phyloP scores from a whole-genome alignment of 768 basidiomycete genomes.

The Pleurotus salmoneostramineus region DNA sequence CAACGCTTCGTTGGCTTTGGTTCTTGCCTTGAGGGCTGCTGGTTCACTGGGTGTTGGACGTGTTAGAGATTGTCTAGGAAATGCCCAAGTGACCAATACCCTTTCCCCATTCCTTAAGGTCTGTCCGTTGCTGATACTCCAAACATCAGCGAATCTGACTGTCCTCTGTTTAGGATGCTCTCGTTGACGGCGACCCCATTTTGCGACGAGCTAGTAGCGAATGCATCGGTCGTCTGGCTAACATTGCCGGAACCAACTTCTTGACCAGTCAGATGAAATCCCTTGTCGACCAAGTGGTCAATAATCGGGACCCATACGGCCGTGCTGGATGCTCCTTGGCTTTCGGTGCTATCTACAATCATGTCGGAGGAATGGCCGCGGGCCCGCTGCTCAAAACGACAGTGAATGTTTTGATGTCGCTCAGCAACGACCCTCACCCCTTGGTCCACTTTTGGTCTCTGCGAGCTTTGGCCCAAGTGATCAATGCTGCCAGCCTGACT shows the following conservation, averaged over 20 bases:
- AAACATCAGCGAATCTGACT: constrained; percentile 3
- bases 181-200: constrained; percentile 76
- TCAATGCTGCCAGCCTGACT: constrained; percentile 87
- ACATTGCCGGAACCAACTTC: constrained; percentile 78
- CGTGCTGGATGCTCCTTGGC: constrained; percentile 93
- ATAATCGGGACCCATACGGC: constrained; percentile 87
- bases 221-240: constrained; percentile 83
- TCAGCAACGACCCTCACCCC: constrained; percentile 95
- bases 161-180: constrained; percentile 52
- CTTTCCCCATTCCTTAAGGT: constrained; percentile 80
- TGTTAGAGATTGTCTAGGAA: constrained; percentile 64
- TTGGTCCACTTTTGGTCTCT: constrained; percentile 94
- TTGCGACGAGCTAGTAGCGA: constrained; percentile 82
- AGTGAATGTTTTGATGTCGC: constrained; percentile 90
- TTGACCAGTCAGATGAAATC: constrained; percentile 84
- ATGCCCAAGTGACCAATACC: constrained; percentile 51
- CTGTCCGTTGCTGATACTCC: constrained; percentile 10
- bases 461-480: constrained; percentile 78
- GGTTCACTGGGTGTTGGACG: background rate
- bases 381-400: constrained; percentile 94
- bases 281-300: constrained; percentile 90
- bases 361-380: constrained; percentile 93
- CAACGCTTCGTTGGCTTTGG: constrained; percentile 74
- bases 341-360: constrained; percentile 86
- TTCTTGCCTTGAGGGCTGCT: constrained; percentile 47